A percentile compares a stretch with the other conserved stretches of the same genome.
phyloP scores from a whole-genome alignment of 2,329 filamentous ascomycete genomes.

The Fusarium penzigii region DNA sequence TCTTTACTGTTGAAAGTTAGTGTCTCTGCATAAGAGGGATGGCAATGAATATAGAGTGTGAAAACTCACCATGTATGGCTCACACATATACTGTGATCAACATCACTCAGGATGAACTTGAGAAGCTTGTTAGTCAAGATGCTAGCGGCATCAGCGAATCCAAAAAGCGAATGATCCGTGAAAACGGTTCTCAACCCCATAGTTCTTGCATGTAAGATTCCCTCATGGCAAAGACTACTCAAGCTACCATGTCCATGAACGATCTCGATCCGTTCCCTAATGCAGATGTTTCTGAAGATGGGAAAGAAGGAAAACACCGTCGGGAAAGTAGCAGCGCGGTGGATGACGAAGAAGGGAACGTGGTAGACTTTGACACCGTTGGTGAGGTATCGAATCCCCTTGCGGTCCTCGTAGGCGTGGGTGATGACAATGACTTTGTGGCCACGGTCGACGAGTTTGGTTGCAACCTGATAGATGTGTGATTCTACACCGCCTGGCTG shows the following conservation, averaged over 20 bases:
- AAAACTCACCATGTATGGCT: constrained; percentile 85
- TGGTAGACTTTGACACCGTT: constrained; percentile 99
- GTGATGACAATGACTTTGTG: constrained; percentile 99
- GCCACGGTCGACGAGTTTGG: constrained; percentile 93
- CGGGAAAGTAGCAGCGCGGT: constrained; percentile 88
- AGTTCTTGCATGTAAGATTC: constrained; percentile 88
- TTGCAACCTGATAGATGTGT: constrained; percentile 96
- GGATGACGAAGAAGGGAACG: constrained; percentile 93
- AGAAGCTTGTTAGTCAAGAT: constrained; percentile 96
- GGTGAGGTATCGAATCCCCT: constrained; percentile 90
- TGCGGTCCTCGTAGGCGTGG: constrained; percentile 88
- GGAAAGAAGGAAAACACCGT: constrained; percentile 99
- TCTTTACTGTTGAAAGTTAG: constrained; percentile 70
- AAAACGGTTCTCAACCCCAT: constrained; percentile 97
- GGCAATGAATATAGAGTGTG: background rate
- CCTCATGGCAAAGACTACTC: constrained; percentile 91
- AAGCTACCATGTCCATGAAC: constrained; percentile 96
- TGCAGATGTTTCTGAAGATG: constrained; percentile 93
- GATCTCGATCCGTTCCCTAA: constrained; percentile 93
- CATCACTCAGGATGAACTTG: constrained; percentile 94
- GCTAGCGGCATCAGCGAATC: constrained; percentile 93
- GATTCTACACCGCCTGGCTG: constrained; percentile 96
- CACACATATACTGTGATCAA: constrained; percentile 97
- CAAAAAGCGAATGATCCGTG: constrained; percentile 96
- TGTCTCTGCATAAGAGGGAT: background rate